These are phyloP conservation scores for Coccomyxa sp. DNA, from an alignment of 139 green algal genomes.

Conservation along the genomic window DNA sequence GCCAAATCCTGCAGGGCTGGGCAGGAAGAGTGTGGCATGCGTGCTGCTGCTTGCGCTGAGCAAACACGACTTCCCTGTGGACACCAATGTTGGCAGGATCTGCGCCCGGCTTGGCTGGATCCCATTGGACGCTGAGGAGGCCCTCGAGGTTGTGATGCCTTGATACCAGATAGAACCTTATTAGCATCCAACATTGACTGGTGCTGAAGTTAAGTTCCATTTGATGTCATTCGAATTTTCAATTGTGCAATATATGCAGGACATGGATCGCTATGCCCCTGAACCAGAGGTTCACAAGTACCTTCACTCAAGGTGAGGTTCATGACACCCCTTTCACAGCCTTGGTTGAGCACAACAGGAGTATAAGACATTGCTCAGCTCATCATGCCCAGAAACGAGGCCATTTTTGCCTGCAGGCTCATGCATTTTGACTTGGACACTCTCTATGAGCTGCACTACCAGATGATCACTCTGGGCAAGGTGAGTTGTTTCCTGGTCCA, in stretches of 20 bases:
- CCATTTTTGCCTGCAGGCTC: conserved; percentile 25
- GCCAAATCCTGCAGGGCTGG: conserved; percentile 39
- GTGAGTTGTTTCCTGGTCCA: conserved; percentile 20
- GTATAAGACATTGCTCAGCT: too few relatives aligned
- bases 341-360: too few relatives aligned
- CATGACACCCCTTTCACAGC: neutral
- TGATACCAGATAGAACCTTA: neutral
- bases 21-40: conserved; percentile 69
- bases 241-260: conserved; percentile 20
- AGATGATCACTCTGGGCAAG: conserved; percentile 89
- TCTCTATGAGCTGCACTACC: conserved; percentile 93
- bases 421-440: conserved; percentile 50
- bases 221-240: neutral
- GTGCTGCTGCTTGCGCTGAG: conserved; percentile 62
- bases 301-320: conserved; percentile 30
- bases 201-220: neutral
- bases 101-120: conserved; percentile 72
- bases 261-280: conserved; percentile 68
- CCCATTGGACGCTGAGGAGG: conserved; percentile 31
- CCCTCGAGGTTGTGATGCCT: conserved; percentile 23
- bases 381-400: neutral
- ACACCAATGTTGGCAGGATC: conserved; percentile 76
- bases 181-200: neutral
- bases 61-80: conserved; percentile 66
- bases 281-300: conserved; percentile 71